Evolutionary conservation across 805 yeast species (phyloP).

Genomic region (Yamadazyma paraphyllophila): DNA sequence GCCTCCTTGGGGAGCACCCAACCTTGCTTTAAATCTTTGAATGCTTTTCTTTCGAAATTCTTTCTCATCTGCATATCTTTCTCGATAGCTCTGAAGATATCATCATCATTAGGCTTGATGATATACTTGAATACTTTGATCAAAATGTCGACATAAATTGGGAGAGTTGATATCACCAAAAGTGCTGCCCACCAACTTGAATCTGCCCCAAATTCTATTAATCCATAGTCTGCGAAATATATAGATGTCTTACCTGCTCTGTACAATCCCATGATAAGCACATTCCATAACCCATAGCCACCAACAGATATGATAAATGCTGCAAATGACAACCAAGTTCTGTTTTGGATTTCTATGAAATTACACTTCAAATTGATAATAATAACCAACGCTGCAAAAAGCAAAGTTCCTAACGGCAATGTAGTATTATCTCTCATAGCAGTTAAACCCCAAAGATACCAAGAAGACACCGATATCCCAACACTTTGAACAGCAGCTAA

Average conservation of each 20-base stretch:
- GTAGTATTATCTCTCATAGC: constrained; percentile 72
- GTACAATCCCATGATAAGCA: constrained; percentile 70
- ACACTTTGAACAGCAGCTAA: constrained; percentile 73
- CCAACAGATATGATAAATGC: constrained; percentile 69
- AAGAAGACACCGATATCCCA: constrained; percentile 63
- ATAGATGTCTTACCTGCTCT: constrained; percentile 51
- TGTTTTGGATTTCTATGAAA: constrained; percentile 74
- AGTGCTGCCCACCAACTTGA: constrained; percentile 84
- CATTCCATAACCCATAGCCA: constrained; percentile 87
- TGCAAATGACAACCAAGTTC: constrained; percentile 65
- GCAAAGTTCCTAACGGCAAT: constrained; percentile 76
- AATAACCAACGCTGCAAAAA: constrained; percentile 69
- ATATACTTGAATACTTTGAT: constrained; percentile 55
- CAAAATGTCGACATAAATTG: constrained; percentile 65
- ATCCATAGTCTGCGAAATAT: constrained; percentile 69
- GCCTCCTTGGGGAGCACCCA: constrained; percentile 65
- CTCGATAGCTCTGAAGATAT: constrained; percentile 75
- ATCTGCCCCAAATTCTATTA: constrained; percentile 76
- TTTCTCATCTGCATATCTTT: constrained; percentile 63
- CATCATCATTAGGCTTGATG: constrained; percentile 70
- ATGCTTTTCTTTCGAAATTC: constrained; percentile 70
- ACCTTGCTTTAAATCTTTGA: constrained; percentile 69
- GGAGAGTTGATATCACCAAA: constrained; percentile 53
- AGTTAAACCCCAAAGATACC: constrained; percentile 67
- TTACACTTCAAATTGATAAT: constrained; percentile 78